Base-by-base conservation (phyloP, 148 eudicot species). In the Limonium bicolor region DNA sequence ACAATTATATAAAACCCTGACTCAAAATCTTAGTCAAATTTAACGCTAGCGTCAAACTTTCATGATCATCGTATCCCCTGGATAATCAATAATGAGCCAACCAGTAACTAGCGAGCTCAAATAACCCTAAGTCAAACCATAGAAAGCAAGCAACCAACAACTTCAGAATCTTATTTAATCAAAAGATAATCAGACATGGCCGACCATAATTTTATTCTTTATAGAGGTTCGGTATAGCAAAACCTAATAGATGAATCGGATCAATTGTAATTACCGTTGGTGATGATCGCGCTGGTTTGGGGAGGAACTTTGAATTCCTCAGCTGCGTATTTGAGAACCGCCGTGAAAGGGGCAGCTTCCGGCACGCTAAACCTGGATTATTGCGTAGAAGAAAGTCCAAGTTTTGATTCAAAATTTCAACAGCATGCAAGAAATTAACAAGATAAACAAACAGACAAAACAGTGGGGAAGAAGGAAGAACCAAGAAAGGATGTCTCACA, bases 261-360 rank as follows among this genome's bases (percentile, higher is more conserved):
- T 8, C 4, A 29, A 7, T n/a, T 7, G 33, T 7, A 29, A 43
- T 15, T 68, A 86, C 94, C 94, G 41, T 84, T 85, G 49, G 99
- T 90, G 71, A 90, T 90, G 56, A 90, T 84, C 12, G 95, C 99
- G 62, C 95, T 84, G 51, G 99, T 90, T 50, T 90, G 99, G 5
- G 99, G 95, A 59, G 99, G 99, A 20, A 90, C 99, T 57, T 90
- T 90, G 53, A 90, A 90, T 67, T 90, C 99, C 54, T 90, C 99
- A n/a, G 99, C 99, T 4, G 95, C 79, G 51, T 68, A 90, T 69
- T 90, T 90, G 20, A 90, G 72, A 18, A 88, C 97, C 1, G 97
- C 97, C 2, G 97, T 88, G 64, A 88, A 52, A 17, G 56, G 96
- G 15, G 94, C 96, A 3, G 77, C 96, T 66, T 88, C 96, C 5